Percentiles rank a stretch among this genome's conserved stretches.
phyloP scores from a whole-genome alignment of 2,329 filamentous ascomycete species.

The Fusarium redolens region DNA sequence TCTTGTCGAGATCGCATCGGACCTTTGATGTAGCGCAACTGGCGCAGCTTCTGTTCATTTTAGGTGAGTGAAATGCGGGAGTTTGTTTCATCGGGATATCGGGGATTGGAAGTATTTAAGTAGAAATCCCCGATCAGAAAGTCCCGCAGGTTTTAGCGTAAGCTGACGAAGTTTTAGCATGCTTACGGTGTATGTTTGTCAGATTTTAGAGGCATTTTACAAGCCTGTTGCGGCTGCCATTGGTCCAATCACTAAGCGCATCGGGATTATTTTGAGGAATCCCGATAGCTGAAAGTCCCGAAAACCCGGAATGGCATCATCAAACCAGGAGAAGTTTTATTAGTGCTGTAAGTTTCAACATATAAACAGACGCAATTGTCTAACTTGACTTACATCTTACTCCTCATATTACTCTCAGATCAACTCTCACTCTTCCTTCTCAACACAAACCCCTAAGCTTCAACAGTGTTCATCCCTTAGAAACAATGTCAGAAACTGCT shows the following conservation, averaged over 20 bases:
- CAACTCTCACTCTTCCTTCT: rapidly evolving
- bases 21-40: neutral
- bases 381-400: rapidly evolving
- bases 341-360: rapidly evolving
- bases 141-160: neutral
- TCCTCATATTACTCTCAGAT: rapidly evolving
- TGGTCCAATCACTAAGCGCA: rapidly evolving
- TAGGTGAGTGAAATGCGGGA: rapidly evolving
- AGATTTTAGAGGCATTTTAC: neutral
- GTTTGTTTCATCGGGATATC: neutral
- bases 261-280: neutral
- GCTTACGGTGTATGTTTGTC: neutral
- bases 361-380: neutral
- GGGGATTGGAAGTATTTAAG: neutral
- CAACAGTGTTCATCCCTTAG: rapidly evolving
- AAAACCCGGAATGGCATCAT: neutral
- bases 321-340: neutral
- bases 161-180: neutral
- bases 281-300: neutral
- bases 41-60: neutral
- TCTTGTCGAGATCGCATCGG: neutral
- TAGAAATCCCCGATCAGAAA: neutral
- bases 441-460: neutral
- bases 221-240: neutral
- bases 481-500: neutral